phyloP scores from a whole-genome alignment of 306 rosid species.

The Lagenaria siceraria region DNA sequence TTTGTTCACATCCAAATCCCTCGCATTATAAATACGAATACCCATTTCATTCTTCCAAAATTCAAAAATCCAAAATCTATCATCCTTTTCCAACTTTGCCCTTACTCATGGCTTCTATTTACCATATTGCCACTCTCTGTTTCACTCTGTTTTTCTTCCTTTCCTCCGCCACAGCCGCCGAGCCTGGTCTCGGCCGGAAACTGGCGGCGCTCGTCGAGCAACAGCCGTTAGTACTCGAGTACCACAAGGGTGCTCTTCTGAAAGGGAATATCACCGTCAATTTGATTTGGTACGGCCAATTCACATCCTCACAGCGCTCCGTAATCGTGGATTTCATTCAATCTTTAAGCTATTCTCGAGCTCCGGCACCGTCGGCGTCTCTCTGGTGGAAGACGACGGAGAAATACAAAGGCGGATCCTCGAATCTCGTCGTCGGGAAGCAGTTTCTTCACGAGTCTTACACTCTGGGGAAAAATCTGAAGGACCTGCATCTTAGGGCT shows the following conservation, averaged over 20 bases:
- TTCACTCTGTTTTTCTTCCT: neutral
- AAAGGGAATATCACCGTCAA: slow-evolving; percentile 72
- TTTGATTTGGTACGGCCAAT: slow-evolving; percentile 73
- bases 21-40: neutral
- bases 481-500: slow-evolving; percentile 25
- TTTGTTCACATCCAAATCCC: neutral
- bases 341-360: slow-evolving; percentile 21
- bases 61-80: neutral
- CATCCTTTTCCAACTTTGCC: neutral
- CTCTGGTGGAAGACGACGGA: slow-evolving; percentile 84
- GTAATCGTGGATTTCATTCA: slow-evolving; percentile 59
- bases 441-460: slow-evolving; percentile 51
- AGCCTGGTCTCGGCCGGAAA: slow-evolving; percentile 4
- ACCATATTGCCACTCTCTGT: neutral
- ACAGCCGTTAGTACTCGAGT: slow-evolving; percentile 58
- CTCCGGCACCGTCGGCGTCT: slow-evolving; percentile 37
- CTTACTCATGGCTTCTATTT: slow-evolving; percentile 15
- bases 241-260: slow-evolving; percentile 77
- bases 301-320: slow-evolving; percentile 67
- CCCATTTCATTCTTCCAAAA: neutral
- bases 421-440: slow-evolving; percentile 47
- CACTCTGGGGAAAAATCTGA: slow-evolving; percentile 50
- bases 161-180: neutral
- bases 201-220: slow-evolving; percentile 39
- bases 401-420: slow-evolving; percentile 50